Evolutionary conservation across 1,139 yeast genomes (phyloP), one percentile per base, ranked within the genome.

Genomic region (Yamadazyma sp.): DNA sequence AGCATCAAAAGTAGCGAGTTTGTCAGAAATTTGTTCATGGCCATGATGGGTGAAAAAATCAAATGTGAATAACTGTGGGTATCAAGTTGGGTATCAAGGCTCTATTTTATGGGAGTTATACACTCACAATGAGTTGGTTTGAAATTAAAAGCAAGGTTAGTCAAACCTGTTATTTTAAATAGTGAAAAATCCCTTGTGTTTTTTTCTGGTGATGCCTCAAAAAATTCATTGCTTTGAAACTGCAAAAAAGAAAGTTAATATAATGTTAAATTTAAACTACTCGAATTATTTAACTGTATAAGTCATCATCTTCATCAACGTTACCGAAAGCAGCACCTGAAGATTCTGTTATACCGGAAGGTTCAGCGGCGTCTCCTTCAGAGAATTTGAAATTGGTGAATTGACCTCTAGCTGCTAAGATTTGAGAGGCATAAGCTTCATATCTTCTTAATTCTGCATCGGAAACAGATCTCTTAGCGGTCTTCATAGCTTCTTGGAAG

Each of bases 401-500:
- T 66, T 84, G 92, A 42, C 99, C 98, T 67, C 98, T 86, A 1
- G 97, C 86, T 37, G 96, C 87, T 65, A 84, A 94, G 63, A 94
- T 77, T 69, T 92, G 97, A 66, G 89, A 97, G 40, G 98, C 96
- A 59, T 90, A 94, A 12, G 97, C 95, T 71, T 94, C 98, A 62
- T 94, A 94, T 70, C 98, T 92, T 70, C 99, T 92, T 58, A 94
- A 79, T 68, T 94, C 98, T 33, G 97, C 86, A 61, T 94, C 98
- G 33, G 95, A 83, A 41, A 94, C 98, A 40, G 97, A 89, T 57
- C 97, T 86, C 68, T 89, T 86, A 39, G 98, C 98, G 1, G 97
- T 89, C 81, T 90, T 89, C 98, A 94, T 94, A 36, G 99, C 98
- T 72, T 92, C 98, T 67, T 94, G 96, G 57, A 94, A 88, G 64